Conservation (phyloP, 345 rosid species). For the Lenwebbia sp. region DNA sequence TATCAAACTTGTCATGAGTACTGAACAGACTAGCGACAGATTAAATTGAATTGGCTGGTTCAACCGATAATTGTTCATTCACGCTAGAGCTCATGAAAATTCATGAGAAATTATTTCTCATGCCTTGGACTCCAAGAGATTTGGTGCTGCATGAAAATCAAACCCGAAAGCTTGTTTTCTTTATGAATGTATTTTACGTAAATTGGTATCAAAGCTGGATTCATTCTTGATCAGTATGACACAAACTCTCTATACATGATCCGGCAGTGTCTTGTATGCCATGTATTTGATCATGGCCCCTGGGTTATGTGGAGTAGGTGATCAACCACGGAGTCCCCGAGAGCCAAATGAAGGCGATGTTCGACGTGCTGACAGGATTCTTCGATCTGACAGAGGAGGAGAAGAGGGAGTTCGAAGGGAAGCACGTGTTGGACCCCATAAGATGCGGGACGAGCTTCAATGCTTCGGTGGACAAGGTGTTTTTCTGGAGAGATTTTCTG, state of each 20-base stretch:
- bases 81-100: neutral
- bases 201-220: neutral
- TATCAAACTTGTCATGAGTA: neutral
- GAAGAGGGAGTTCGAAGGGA: slow-evolving; percentile 26
- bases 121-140: neutral
- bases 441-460: slow-evolving; percentile 52
- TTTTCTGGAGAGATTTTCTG: slow-evolving; percentile 46
- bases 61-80: neutral
- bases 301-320: slow-evolving; percentile 12
- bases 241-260: neutral
- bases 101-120: neutral
- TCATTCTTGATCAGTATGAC: neutral
- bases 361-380: slow-evolving; percentile 12
- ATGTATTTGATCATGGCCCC: neutral
- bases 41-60: neutral
- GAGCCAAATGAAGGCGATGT: slow-evolving; percentile 18
- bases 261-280: neutral
- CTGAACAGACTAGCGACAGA: neutral
- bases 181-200: neutral
- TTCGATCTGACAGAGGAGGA: slow-evolving; percentile 42
- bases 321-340: slow-evolving; percentile 41
- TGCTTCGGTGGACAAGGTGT: slow-evolving; percentile 20
- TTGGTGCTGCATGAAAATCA: neutral
- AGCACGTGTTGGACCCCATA: slow-evolving; percentile 40
- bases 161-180: fast-evolving